Percentiles rank a stretch among this genome's conserved stretches.
phyloP scores from a whole-genome alignment of 2,329 filamentous ascomycete genomes.

The Colletotrichum sp. region DNA sequence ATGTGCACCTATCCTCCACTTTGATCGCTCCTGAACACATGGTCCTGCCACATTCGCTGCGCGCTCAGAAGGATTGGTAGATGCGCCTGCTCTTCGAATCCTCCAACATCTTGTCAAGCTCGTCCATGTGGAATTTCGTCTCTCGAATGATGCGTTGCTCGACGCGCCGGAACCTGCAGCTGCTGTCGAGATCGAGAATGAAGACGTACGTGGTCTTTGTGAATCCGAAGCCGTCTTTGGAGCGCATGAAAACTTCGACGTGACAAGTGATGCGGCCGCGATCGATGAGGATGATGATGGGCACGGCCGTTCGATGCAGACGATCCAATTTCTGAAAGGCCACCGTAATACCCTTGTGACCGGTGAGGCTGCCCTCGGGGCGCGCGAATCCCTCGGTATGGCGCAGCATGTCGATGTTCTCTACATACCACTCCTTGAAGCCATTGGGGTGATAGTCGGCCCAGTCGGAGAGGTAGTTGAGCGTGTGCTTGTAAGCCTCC shows the following conservation, averaged over 20 bases:
- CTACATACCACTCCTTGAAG: background rate
- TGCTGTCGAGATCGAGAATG: background rate
- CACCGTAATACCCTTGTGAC: background rate
- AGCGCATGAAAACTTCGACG: background rate
- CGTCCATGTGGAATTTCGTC: background rate
- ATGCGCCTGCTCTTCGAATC: background rate
- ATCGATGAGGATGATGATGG: background rate
- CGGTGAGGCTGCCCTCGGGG: background rate
- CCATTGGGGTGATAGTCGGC: background rate
- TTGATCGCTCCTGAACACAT: background rate
- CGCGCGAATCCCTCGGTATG: background rate
- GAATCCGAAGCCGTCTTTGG: fast-evolving
- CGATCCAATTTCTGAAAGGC: background rate
- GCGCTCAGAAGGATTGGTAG: background rate
- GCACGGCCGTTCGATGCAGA: background rate
- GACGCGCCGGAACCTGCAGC: background rate
- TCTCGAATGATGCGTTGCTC: background rate
- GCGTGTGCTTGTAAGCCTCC: background rate
- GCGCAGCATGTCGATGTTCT: background rate
- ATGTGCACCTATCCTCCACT: background rate
- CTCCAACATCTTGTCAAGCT: background rate
- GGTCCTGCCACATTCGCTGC: background rate
- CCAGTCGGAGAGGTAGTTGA: background rate
- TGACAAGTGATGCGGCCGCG: background rate
- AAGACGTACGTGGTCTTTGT: fast-evolving